phyloP scores from a whole-genome alignment of 129 eudicot genomes.

The Escallonia rubra region DNA sequence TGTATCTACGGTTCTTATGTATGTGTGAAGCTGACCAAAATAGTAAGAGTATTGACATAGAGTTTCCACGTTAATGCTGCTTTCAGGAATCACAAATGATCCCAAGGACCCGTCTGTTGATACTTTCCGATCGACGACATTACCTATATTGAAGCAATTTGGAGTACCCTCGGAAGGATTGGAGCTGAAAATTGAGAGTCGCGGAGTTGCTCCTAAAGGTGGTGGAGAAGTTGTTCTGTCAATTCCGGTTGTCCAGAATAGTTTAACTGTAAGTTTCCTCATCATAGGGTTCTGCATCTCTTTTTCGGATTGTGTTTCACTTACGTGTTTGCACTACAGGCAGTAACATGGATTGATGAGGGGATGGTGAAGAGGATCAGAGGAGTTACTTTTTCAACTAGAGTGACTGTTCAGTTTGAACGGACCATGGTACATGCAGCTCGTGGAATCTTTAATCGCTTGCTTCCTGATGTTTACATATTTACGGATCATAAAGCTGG shows the following conservation, averaged over 20 bases:
- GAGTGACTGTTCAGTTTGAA: slow-evolving; percentile 94
- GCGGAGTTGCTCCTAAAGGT: slow-evolving; percentile 94
- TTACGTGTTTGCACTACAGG: slow-evolving; percentile 38
- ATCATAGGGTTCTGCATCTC: not conserved
- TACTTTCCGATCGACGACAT: slow-evolving; percentile 70
- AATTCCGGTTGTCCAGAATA: slow-evolving; percentile 61
- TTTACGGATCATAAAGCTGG: slow-evolving; percentile 92
- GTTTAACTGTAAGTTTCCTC: slow-evolving; percentile 49
- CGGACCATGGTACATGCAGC: slow-evolving; percentile 85
- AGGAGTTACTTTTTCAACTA: slow-evolving; percentile 75
- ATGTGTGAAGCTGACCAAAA: no score
- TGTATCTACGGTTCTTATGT: no score
- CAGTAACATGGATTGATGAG: slow-evolving; percentile 81
- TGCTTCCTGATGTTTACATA: slow-evolving; percentile 88
- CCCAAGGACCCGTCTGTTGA: slow-evolving; percentile 91
- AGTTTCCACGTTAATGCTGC: slow-evolving; percentile 10
- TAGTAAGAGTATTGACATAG: no score
- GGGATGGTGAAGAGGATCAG: slow-evolving; percentile 94
- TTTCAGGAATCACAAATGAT: slow-evolving; percentile 89
- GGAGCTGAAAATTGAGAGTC: slow-evolving; percentile 70
- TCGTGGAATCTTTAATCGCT: slow-evolving; percentile 80
- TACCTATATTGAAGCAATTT: slow-evolving; percentile 69
- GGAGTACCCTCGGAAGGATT: slow-evolving; percentile 82
- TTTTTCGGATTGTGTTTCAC: not conserved
- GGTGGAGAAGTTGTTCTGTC: slow-evolving; percentile 90